Base-by-base conservation (phyloP, 1,139 yeast genomes). In the Kazachstania sp. region DNA sequence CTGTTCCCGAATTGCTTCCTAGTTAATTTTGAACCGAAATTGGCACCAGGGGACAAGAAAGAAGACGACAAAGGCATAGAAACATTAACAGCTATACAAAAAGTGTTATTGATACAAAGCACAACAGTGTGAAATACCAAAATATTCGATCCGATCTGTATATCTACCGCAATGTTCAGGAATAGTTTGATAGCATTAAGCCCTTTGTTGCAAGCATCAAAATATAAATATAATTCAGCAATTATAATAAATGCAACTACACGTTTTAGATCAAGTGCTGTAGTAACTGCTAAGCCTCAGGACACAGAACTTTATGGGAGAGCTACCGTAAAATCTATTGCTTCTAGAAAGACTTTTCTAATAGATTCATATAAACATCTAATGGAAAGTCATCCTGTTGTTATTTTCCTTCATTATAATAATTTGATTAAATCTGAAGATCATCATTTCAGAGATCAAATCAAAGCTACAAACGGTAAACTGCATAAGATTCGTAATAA, bases 391-490 rank as follows among this genome's bases (percentile, higher is more conserved):
- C 80, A 80, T 62, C 80, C 84, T 39, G 78, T 88, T 43, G 72
- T 88, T 28, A 72, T 90, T 48, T 81, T 86, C 56, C 78, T 80
- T 11, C 97, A 90, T 67, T 94, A 86, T 68, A 87, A 87, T 65
- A 87, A 88, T 61, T 69, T 90, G 57, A 67, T 77, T 49, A 83
- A 86, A 58, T 61, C 68, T 16, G 97, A 92, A 55, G 81, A 84
- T 61, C 75, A 73, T 49, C 69, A 63, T 42, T 72, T 83, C 54
- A 76, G 96, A 61, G 65, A 73, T 34, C 84, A 81, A 54, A 73
- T 90, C 54, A 70, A 66, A 45, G 74, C 75, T 48, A 70, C 77
- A 12, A 95, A 92, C 9, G 92, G 83, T 20, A 75, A 72, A 48
- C 71, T 87, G 53, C 78, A 81, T 44, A 76, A 86, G 48, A 68